Base-by-base conservation (phyloP, 805 yeast species). In the Wickerhamomyces sydowiorum region DNA sequence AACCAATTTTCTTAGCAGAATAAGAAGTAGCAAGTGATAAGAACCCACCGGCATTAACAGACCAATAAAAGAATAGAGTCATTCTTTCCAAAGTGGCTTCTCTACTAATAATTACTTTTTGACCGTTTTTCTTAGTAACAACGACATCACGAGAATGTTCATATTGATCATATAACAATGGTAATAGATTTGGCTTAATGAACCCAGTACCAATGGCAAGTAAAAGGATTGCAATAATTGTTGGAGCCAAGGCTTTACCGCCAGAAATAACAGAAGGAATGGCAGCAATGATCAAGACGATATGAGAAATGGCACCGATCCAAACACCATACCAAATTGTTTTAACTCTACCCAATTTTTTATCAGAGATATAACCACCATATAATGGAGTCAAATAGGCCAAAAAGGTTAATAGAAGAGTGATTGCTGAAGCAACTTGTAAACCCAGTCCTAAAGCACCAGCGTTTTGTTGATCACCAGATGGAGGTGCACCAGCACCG, bases 161-260 rank as follows among this genome's bases (percentile, higher is more conserved):
- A 57, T 75, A 79, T 63, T 82, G 87, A 54, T 82, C 86, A 61
- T 88, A 90, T 58, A 86, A 78, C 58, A 86, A 69, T 5, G 88
- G 76, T 24, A 85, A 78, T 69, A 56, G 47, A 53, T 85, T 84
- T 32, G 89, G 72, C 60, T 86, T 86, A 58, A 86, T 86, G 52
- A 88, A 82, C 56, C 93, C 93, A 25, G 93, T 81, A 32, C 88
- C 91, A 31, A 82, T 52, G 51, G 91, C 91, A 53, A 86, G 76
- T 40, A 78, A 57, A 44, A 67, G 46, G 38, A 67, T 62, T 22
- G 68, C 47, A 15, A 59, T 56, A 41, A 66, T 55, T 17, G 78
- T 76, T 33, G 91, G 90, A 48, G 80, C 88, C 41, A 78, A 59
- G 24, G 86, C 74, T 19, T 67, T 66, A 36, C 62, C 62, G 21